Evolutionary conservation across 345 rosid genomes (phyloP).

Genomic region (Balakata baccata): DNA sequence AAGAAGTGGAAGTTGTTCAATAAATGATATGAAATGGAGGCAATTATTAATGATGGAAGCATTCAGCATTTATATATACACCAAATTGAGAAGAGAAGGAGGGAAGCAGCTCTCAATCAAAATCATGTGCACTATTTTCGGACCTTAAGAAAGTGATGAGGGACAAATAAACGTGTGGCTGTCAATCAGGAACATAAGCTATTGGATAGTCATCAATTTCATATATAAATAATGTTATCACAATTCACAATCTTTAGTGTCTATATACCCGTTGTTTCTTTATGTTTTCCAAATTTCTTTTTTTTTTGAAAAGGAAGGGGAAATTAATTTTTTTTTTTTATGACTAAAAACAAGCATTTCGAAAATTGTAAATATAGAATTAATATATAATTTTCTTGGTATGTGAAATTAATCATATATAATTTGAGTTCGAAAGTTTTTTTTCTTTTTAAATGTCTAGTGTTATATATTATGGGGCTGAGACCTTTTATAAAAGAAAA

Average conservation of each 20-base stretch:
- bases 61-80: neutral
- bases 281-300: neutral
- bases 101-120: slow-evolving; percentile 20
- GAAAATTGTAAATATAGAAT: no score
- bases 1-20: no score
- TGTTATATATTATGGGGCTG: no score
- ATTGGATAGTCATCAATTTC: neutral
- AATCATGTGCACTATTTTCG: slow-evolving; percentile 17
- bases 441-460: no score
- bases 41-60: no score
- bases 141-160: slow-evolving; percentile 11
- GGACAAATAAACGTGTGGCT: slow-evolving; percentile 26
- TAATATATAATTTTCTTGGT: no score
- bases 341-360: no score
- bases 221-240: slow-evolving; percentile 10
- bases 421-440: no score
- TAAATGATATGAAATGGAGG: no score
- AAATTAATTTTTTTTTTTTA: no score
- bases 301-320: neutral
- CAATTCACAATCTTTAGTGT: neutral
- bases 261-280: neutral
- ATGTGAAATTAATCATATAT: no score
- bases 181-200: slow-evolving; percentile 17
- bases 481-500: no score
- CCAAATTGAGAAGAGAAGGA: neutral